phyloP scores from a whole-genome alignment of 306 rosid genomes.

The Citrullus mucosospermus region DNA sequence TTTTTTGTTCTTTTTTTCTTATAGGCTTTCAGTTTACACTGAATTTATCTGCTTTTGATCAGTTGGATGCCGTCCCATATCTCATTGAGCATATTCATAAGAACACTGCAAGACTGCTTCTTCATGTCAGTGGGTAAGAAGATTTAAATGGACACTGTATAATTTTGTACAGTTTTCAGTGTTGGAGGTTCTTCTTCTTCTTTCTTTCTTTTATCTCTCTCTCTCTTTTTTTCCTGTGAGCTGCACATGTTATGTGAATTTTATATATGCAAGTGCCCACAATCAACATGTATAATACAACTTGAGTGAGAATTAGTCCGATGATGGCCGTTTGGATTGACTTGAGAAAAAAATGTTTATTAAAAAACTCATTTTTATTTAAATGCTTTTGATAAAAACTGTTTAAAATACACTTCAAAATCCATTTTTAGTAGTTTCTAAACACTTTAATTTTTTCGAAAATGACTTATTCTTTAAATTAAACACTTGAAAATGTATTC shows the following conservation, averaged over 20 bases:
- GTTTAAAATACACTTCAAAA: too few species aligned
- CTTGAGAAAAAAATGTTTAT: too few species aligned
- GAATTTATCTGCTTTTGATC: conserved; percentile 15
- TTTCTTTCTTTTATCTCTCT: too few species aligned
- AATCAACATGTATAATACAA: neutral
- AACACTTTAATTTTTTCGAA: too few species aligned
- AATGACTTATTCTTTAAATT: too few species aligned
- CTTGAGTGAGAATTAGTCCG: neutral
- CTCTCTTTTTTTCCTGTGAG: neutral
- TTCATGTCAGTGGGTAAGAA: conserved; percentile 83
- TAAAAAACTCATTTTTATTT: too few species aligned
- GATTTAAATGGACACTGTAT: neutral
- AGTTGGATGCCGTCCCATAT: conserved; percentile 98
- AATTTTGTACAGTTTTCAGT: neutral
- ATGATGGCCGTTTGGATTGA: neutral
- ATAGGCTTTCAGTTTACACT: neutral
- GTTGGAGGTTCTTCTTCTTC: neutral
- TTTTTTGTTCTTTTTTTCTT: neutral
- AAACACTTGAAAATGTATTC: too few species aligned
- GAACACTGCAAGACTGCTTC: conserved; percentile 71
- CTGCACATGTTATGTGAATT: neutral
- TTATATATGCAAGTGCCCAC: neutral
- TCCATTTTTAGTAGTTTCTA: too few species aligned
- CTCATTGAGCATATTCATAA: conserved; percentile 74
- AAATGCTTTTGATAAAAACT: too few species aligned